Base-by-base conservation (phyloP, 306 rosid species). In the Corylus americana region DNA sequence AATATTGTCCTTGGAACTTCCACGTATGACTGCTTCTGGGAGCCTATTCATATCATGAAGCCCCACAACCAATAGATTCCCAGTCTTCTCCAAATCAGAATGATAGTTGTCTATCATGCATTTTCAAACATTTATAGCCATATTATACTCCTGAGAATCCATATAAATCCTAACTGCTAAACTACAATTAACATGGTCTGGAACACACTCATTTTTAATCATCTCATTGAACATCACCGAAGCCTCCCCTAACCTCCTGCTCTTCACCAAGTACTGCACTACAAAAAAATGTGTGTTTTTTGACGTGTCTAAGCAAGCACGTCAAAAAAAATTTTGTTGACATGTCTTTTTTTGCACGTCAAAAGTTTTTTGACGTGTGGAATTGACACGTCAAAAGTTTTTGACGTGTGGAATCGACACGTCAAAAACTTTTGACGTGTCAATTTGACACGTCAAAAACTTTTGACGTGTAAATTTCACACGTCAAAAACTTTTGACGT, bases 71-170 rank as follows among this genome's bases (percentile, higher is more conserved):
- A 92, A 68, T 12, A 79, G 20, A 81, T 90, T 90, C 0, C 85
- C 91, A 0, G 86, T 78, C 51, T 85, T 88, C 81, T 92, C 92
- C 51, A 88, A 76, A 77, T 81, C 87, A 54, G 84, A 74, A 11
- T 45, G 42, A 66, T 81, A 84, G 82, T 85, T 84, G 74, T 88
- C 88, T 11, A 81, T 59, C 86, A 90, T 14, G 49, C 82, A 88
- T 50, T 84, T 90, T 93, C 97, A 92, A 76, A 90, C 83, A 79
- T 83, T 87, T 11, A 81, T 76, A 1, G 94, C 91, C 86, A 87
- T 85, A 50, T 71, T 8, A 39, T 85, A 81, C 55, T 90, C 88
- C 71, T 78, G 82, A 66, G 45, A 72, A 74, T 92, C 88, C 39
- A 90, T 22, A 74, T 76, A 92, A 72, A 61, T 29, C 78, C 84